phyloP scores from a whole-genome alignment of 169 alveolate genomes.

The Perkinsus olseni region DNA sequence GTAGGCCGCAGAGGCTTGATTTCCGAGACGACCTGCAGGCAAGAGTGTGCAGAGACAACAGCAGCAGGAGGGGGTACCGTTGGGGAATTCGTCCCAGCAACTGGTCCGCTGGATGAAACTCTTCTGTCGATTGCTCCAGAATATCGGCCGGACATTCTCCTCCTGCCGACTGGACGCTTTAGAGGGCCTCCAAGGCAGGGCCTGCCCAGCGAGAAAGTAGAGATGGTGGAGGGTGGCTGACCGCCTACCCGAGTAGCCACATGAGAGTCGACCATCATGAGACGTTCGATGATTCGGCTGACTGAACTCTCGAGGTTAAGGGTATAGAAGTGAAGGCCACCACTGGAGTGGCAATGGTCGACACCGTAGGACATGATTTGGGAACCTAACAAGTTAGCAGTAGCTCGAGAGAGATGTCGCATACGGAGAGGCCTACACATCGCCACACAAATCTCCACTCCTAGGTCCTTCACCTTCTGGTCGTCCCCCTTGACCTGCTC shows the following conservation, averaged over 20 bases:
- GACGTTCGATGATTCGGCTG: slow-evolving; percentile 24
- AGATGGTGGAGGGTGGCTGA: neutral
- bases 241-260: neutral
- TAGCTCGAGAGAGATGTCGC: slow-evolving; percentile 23
- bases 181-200: neutral
- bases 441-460: slow-evolving; percentile 9
- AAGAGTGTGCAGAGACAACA: neutral
- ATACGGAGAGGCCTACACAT: neutral
- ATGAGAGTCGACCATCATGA: slow-evolving; percentile 23
- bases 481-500: slow-evolving; percentile 46
- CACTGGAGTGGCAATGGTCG: neutral
- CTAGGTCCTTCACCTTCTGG: slow-evolving; percentile 40
- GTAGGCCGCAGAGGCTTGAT: slow-evolving; percentile 43
- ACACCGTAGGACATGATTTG: neutral
- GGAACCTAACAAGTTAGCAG: neutral
- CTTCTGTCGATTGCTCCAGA: slow-evolving; percentile 57
- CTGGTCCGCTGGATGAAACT: slow-evolving; percentile 48
- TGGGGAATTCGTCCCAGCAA: slow-evolving; percentile 62
- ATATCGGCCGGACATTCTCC: slow-evolving; percentile 56
- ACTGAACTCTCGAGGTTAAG: slow-evolving; percentile 50
- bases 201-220: neutral
- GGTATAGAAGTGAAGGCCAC: slow-evolving; percentile 52
- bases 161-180: neutral
- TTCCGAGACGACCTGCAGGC: neutral
- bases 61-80: slow-evolving; percentile 21